Base-by-base conservation (phyloP, 306 rosid species). In the Heteromeles arbutifolia region DNA sequence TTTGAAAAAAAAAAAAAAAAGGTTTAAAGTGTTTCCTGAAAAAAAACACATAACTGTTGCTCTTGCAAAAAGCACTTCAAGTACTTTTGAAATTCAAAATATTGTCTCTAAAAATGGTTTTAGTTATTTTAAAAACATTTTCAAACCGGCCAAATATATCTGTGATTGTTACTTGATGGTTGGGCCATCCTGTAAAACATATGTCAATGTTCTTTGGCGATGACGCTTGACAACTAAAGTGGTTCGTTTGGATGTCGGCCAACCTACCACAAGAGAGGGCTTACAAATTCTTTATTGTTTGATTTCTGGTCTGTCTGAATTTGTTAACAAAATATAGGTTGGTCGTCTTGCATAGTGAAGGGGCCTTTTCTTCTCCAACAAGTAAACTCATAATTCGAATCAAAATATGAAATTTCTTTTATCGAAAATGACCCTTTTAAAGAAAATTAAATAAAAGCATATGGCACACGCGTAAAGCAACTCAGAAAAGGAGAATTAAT, bases 111-210 rank as follows among this genome's bases (percentile, higher is more conserved):
- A 32, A 32, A 34, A 34, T 1, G 8, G 0, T 34, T 34, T 34
- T 34, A 34, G 0, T 34, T 7, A 0, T 34, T 34, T 34, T 34
- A 34, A 34, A 34, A 34, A 0, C 2, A 0, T 9, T 34, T 34
- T 0, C 0, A 34, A 34, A 34, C 8, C 2, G 1, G 0, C 2
- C 0, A 6, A 34, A 34, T 9, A 2, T 43, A 4, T 28, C 0
- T 4, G 3, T 31, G 18, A 8, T 64, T 19, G 48, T 4, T 21
- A 14, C 69, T 34, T 34, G 69, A 19, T 37, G 10, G 69, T 10
- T 37, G 26, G 26, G 8, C 69, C 48, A 65, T 10, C 37, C 25
- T 65, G 17, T 19, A 21, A 21, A 63, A 64, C 69, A 9, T 21
- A 4, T 34, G 69, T 2, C 26, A 25, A 12, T 6, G 1, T 37